Conservation (phyloP, 495 filamentous ascomycete genomes). For the Lophium mytilinum region DNA sequence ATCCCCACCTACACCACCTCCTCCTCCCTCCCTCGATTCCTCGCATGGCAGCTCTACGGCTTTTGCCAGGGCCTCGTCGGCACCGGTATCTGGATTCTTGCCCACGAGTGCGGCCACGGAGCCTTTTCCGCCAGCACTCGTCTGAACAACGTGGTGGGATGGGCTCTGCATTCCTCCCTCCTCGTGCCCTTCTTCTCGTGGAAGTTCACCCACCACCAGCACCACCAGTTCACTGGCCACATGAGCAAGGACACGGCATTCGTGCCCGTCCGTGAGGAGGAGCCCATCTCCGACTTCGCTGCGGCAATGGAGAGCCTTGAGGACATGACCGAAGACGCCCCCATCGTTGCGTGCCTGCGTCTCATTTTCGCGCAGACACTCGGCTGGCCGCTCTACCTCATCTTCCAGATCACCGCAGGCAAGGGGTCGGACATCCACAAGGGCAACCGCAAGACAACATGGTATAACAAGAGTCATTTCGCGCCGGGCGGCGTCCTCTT, state of each 20-base stretch:
- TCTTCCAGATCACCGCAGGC: constrained; percentile 88
- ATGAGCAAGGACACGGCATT: constrained; percentile 97
- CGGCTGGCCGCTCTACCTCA: constrained; percentile 82
- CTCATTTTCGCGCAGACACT: constrained; percentile 78
- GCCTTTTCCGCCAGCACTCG: constrained; percentile 55
- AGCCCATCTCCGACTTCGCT: constrained; percentile 63
- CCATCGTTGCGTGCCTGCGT: constrained; percentile 65
- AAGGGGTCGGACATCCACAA: constrained; percentile 69
- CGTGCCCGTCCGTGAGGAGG: constrained; percentile 72
- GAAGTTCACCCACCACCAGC: constrained; percentile 65
- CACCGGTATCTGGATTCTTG: constrained; percentile 77
- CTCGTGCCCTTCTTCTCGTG: constrained; percentile 69
- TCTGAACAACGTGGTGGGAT: constrained; percentile 60
- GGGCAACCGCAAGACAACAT: constrained; percentile 70
- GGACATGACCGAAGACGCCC: constrained; percentile 91
- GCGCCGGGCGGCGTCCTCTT: constrained; percentile 79
- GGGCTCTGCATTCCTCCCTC: constrained; percentile 56
- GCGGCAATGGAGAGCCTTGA: constrained; percentile 64
- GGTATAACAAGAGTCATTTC: constrained; percentile 91
- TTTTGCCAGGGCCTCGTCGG: constrained; percentile 68
- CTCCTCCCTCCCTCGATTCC: constrained; percentile 43
- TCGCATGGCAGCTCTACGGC: constrained; percentile 57
- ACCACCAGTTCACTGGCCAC: constrained; percentile 88
- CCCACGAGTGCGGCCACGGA: constrained; percentile 80
- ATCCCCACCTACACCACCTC: constrained; percentile 48